Evolutionary conservation across 2,329 filamentous ascomycete species (phyloP).

Genomic region (Penicillium janthinellum): DNA sequence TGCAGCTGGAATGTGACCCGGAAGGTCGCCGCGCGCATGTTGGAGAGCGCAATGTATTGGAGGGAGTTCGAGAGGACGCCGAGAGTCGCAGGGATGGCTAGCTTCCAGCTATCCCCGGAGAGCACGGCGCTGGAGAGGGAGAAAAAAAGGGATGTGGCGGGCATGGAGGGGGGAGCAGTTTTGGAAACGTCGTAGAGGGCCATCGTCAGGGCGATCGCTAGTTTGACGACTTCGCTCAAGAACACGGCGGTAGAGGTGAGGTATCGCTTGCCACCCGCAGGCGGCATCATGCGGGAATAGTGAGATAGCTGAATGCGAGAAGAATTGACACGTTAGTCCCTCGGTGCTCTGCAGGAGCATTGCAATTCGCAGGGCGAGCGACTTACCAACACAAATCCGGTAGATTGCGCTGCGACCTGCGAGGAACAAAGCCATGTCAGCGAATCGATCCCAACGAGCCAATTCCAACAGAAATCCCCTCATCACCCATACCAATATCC

Average conservation of each 20-base stretch:
- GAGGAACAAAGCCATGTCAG: constrained; percentile 12
- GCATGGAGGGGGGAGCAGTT: constrained; percentile 74
- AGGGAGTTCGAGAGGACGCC: constrained; percentile 94
- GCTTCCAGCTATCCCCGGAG: constrained; percentile 88
- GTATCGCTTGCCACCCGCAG: constrained; percentile 79
- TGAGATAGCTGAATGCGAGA: constrained; percentile 71
- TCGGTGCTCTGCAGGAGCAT: not conserved
- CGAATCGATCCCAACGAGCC: constrained; percentile 1
- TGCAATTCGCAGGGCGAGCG: not conserved
- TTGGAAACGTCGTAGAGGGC: constrained; percentile 84
- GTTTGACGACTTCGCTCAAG: constrained; percentile 88
- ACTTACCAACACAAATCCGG: constrained; percentile 48
- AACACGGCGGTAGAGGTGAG: constrained; percentile 93
- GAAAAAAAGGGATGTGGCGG: constrained; percentile 76
- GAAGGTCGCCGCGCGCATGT: constrained; percentile 88
- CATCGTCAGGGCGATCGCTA: constrained; percentile 81
- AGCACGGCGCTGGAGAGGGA: constrained; percentile 82
- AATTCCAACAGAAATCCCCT: not conserved
- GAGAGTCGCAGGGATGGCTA: constrained; percentile 82
- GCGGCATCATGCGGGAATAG: constrained; percentile 93
- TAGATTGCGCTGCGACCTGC: constrained; percentile 49
- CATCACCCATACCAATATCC: constrained; percentile 42
- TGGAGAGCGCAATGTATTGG: constrained; percentile 88
- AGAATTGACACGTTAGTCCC: constrained; percentile 13
- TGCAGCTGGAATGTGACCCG: constrained; percentile 94